Percentiles rank a stretch among this genome's conserved stretches.
Evolutionary conservation across 352 stramenopile species (phyloP).

Genomic region (Globisporangium megalacanthum): DNA sequence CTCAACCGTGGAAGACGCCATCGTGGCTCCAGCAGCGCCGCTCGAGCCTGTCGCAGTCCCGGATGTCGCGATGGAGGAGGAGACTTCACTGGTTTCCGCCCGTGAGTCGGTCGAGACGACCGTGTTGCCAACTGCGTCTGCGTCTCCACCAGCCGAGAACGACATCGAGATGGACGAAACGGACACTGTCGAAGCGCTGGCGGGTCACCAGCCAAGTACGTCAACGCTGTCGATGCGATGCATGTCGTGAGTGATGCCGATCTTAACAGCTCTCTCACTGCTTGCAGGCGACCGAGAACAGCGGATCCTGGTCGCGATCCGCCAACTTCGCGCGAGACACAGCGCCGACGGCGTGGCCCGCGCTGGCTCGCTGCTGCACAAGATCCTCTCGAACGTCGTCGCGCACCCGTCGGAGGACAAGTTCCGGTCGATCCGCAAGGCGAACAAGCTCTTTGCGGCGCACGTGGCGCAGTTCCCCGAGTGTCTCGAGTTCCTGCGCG

Average conservation of each 20-base stretch:
- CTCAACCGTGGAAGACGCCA: too few relatives aligned
- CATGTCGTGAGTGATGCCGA: too few relatives aligned
- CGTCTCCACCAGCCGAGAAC: background rate
- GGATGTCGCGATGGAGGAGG: background rate
- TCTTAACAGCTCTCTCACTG: background rate
- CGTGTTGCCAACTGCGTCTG: background rate
- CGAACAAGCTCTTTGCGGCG: conserved; percentile 50
- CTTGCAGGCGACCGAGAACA: conserved; percentile 49
- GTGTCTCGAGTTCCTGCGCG: conserved; percentile 57
- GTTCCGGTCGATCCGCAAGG: conserved; percentile 62
- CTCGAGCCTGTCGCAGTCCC: background rate
- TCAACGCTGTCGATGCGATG: background rate
- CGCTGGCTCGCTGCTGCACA: conserved; percentile 42
- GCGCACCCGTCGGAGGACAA: conserved; percentile 44
- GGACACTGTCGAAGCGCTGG: conserved; percentile 1
- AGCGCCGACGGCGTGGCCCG: conserved; percentile 23
- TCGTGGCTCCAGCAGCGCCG: background rate
- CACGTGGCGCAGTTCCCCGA: conserved; percentile 45
- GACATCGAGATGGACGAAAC: conserved; percentile 19
- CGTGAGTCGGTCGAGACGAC: background rate
- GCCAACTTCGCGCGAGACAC: conserved; percentile 29
- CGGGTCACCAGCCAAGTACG: conserved; percentile 12
- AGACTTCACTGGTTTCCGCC: too few relatives aligned
- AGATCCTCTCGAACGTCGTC: conserved; percentile 77
- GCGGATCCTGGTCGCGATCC: conserved; percentile 39